A percentile compares a stretch with the other conserved stretches of the same genome.
Conservation (phyloP, 225 moss, liverwort and hornwort genomes). For the Asterella californica region DNA sequence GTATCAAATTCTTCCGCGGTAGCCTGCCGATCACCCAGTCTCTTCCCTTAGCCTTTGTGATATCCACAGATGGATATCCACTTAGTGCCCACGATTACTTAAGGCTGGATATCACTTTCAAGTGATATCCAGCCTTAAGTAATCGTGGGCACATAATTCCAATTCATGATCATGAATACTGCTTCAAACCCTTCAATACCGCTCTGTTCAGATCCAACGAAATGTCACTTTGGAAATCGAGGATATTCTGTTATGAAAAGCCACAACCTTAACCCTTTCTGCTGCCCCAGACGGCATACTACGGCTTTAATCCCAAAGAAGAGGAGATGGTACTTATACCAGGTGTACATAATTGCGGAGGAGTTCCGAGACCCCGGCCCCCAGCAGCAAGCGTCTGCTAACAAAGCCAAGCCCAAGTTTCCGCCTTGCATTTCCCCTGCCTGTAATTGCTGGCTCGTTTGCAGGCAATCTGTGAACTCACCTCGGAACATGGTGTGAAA, state of each 20-base stretch:
- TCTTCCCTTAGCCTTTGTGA: neutral
- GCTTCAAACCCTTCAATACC: neutral
- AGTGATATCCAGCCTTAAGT: no score
- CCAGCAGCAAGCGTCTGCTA: neutral
- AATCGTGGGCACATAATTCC: no score
- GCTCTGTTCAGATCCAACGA: neutral
- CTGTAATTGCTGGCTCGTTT: neutral
- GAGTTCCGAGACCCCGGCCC: neutral
- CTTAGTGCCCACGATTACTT: no score
- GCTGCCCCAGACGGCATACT: neutral
- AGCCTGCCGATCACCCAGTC: slow-evolving; percentile 4
- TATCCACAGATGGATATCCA: no score
- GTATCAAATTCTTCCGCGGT: neutral
- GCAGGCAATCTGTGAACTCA: neutral
- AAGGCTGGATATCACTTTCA: no score
- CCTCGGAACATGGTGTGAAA: neutral
- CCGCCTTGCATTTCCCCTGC: neutral
- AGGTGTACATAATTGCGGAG: neutral
- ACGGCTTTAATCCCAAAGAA: neutral
- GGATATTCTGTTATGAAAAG: no score
- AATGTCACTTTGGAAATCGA: no score
- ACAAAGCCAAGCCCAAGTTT: neutral
- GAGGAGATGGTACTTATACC: neutral
- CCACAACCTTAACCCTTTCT: neutral
- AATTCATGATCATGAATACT: neutral